Percentiles rank a stretch among this genome's conserved stretches.
These are phyloP conservation scores for Populus ilicifolia DNA, from an alignment of 345 rosid species.

Conservation along the genomic window DNA sequence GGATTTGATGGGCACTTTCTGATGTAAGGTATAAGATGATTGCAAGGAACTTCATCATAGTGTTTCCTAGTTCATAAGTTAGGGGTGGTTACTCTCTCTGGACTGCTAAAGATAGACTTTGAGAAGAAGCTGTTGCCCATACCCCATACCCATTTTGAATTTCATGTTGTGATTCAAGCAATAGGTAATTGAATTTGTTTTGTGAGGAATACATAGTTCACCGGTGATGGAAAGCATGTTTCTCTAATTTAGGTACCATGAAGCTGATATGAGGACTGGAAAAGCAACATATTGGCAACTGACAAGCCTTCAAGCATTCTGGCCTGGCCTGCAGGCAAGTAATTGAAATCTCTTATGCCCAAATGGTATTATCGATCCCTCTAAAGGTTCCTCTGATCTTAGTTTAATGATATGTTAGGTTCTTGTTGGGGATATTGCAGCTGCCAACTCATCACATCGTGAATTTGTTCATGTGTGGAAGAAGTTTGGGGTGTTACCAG, in stretches of 20 bases:
- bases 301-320: conserved; percentile 98
- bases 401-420: conserved; percentile 49
- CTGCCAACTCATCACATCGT: conserved; percentile 90
- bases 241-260: conserved; percentile 72
- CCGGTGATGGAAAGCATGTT: conserved; percentile 5
- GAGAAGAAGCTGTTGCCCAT: neutral
- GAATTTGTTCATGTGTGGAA: conserved; percentile 82
- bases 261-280: conserved; percentile 95
- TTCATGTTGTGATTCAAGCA: neutral
- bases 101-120: neutral
- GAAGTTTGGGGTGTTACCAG: conserved; percentile 85
- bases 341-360: conserved; percentile 11
- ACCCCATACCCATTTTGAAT: neutral
- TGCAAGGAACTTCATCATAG: no score
- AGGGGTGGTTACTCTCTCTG: no score
- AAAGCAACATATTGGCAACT: conserved; percentile 97
- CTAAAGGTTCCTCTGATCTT: conserved; percentile 21
- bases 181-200: neutral
- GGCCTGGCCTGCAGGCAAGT: conserved; percentile 96
- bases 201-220: neutral
- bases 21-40: no score
- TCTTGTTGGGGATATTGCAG: conserved; percentile 84
- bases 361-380: neutral
- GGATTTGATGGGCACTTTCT: no score
- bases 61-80: no score